These are phyloP conservation scores for Paramecium octaurelia DNA, from an alignment of 73 alveolate genomes.

Conservation along the genomic window DNA sequence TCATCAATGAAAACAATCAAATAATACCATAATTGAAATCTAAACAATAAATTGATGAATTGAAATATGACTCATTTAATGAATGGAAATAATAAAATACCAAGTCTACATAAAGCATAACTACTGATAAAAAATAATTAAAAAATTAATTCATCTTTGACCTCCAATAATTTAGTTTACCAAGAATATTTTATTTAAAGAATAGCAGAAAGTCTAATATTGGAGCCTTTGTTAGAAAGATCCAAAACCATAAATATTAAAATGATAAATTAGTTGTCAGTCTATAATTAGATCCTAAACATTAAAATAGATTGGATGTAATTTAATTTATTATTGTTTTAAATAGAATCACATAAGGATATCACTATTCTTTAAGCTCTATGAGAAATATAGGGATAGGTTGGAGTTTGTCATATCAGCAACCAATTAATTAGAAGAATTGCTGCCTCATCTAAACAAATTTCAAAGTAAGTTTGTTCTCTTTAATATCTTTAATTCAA, in stretches of 20 bases:
- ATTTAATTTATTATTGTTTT: not conserved
- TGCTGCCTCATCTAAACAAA: slow-evolving; percentile 24
- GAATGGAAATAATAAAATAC: not conserved
- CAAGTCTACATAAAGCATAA: not conserved
- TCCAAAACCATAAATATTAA: not conserved
- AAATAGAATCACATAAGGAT: not conserved
- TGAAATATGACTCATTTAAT: slow-evolving; percentile 1
- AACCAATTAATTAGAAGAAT: slow-evolving; percentile 5
- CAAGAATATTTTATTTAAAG: not conserved
- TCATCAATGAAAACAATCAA: not conserved
- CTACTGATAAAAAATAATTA: not conserved
- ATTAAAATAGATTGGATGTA: slow-evolving; percentile 5
- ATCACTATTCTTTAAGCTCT: not conserved
- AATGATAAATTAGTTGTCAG: not conserved
- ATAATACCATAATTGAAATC: not conserved
- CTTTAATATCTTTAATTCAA: not conserved
- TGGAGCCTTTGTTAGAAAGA: not conserved
- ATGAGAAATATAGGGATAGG: not conserved
- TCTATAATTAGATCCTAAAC: not conserved
- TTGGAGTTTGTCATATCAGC: not conserved
- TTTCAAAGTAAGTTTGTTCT: not conserved
- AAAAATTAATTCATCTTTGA: not conserved
- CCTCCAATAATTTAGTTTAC: not conserved
- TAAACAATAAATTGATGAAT: not conserved
- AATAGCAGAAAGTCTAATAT: not conserved